Percentiles rank a stretch among this genome's conserved stretches.
Conservation (phyloP, 2,329 filamentous ascomycete species). For the Plectosphaerella sp. region DNA sequence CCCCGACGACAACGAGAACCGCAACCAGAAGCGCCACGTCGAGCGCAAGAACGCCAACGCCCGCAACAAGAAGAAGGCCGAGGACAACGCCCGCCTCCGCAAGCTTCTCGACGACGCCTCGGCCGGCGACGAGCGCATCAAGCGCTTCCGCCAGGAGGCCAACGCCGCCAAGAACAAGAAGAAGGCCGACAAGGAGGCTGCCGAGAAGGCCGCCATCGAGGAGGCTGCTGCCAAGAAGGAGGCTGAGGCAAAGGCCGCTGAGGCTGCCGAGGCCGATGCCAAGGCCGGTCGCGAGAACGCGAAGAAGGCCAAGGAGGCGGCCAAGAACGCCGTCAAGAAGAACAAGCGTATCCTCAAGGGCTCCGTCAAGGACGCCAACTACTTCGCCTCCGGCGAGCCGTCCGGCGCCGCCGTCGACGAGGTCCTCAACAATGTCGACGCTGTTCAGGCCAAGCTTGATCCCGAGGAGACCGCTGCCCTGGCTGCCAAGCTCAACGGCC, state of each 20-base stretch:
- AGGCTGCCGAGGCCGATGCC: conserved; percentile 80
- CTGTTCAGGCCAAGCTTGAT: conserved; percentile 83
- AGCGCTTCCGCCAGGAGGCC: conserved; percentile 90
- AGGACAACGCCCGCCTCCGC: conserved; percentile 88
- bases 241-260: conserved; percentile 73
- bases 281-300: conserved; percentile 77
- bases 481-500: conserved; percentile 72
- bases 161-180: conserved; percentile 97
- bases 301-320: conserved; percentile 98
- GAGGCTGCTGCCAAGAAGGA: conserved; percentile 81
- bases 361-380: conserved; percentile 96
- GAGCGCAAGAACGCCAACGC: conserved; percentile 98
- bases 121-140: conserved; percentile 88
- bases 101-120: conserved; percentile 85
- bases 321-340: conserved; percentile 99
- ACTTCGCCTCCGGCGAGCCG: conserved; percentile 74
- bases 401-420: conserved; percentile 75
- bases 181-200: conserved; percentile 82
- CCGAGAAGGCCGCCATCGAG: conserved; percentile 80
- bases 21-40: conserved; percentile 96
- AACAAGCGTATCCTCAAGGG: conserved; percentile 97
- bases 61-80: conserved; percentile 98
- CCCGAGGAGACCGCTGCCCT: conserved; percentile 84
- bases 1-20: conserved; percentile 97
- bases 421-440: conserved; percentile 80